phyloP scores from a whole-genome alignment of 2,329 filamentous ascomycete genomes.

The Neonectria coccinea region DNA sequence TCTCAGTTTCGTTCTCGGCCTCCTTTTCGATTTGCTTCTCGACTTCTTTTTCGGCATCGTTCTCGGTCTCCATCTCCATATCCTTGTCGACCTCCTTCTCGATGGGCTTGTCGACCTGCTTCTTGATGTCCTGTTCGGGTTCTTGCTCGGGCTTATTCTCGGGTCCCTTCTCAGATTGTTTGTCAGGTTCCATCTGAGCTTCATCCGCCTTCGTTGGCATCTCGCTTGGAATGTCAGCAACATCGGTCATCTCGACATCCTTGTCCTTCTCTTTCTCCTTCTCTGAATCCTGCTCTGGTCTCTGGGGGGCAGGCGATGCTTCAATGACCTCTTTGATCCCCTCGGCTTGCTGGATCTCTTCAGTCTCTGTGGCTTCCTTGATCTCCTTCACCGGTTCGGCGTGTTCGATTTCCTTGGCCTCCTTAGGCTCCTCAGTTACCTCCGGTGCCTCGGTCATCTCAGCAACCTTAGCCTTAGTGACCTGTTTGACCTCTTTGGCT shows the following conservation, averaged over 20 bases:
- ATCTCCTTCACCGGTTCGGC: background rate
- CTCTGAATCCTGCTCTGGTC: conserved; percentile 11
- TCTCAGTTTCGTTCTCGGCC: conserved; percentile 10
- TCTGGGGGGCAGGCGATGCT: conserved; percentile 11
- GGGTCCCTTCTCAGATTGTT: conserved; percentile 1
- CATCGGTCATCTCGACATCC: conserved; percentile 40
- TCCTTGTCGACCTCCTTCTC: conserved; percentile 2
- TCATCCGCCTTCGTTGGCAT: conserved; percentile 3
- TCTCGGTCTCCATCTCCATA: no score
- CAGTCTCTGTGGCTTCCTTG: background rate
- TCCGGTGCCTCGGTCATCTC: conserved; percentile 24
- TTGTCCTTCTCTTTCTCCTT: conserved; percentile 13
- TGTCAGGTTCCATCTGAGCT: background rate
- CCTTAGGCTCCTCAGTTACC: conserved; percentile 6
- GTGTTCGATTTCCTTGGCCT: background rate
- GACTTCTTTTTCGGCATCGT: background rate
- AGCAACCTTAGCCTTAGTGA: conserved; percentile 30
- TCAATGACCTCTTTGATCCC: conserved; percentile 14
- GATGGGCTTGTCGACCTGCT: background rate
- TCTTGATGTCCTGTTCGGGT: background rate
- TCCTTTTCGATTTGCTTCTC: conserved; percentile 6
- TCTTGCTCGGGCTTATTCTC: background rate
- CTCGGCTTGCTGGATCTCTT: conserved; percentile 2
- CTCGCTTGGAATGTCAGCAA: conserved; percentile 23
- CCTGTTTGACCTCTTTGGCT: conserved; percentile 6